Conservation (phyloP, 1,284 basidiomycete genomes). For the Heterobasidion occidentale region DNA sequence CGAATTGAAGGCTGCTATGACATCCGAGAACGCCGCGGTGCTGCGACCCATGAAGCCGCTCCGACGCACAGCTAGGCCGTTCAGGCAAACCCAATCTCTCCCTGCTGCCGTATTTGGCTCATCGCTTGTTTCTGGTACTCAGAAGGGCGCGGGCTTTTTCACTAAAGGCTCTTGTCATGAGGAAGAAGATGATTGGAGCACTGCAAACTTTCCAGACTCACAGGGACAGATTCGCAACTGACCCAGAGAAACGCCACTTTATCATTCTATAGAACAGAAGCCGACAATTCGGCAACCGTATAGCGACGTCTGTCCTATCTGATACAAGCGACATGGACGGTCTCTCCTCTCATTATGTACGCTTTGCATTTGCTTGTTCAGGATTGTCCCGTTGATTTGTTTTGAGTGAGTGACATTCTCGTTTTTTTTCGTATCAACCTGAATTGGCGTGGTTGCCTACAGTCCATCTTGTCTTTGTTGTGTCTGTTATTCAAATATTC, state of each 20-base stretch:
- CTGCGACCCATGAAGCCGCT: slow-evolving; percentile 10
- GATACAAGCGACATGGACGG: no score
- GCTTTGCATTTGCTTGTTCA: background rate
- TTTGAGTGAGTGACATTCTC: slow-evolving; percentile 14
- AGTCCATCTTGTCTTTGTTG: background rate
- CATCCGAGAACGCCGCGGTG: slow-evolving; percentile 1
- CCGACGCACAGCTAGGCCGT: slow-evolving; percentile 8
- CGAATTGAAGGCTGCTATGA: background rate
- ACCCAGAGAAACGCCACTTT: no score
- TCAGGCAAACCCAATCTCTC: slow-evolving; percentile 11
- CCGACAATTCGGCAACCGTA: no score
- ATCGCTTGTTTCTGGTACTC: background rate
- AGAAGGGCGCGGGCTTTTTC: background rate
- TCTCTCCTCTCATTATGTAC: background rate
- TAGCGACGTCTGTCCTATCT: no score
- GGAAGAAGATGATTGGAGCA: slow-evolving; percentile 16
- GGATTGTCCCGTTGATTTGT: background rate
- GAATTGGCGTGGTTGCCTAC: background rate
- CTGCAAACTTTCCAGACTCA: slow-evolving; percentile 5
- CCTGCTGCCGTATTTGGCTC: slow-evolving; percentile 7
- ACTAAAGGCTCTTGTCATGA: background rate
- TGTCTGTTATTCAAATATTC: background rate
- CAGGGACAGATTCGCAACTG: background rate
- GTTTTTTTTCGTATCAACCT: background rate
- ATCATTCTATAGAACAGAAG: no score